Percentiles rank a stretch among this genome's conserved stretches.
phyloP scores from a whole-genome alignment of 2,329 filamentous ascomycete species.

The Fusarium graminum region DNA sequence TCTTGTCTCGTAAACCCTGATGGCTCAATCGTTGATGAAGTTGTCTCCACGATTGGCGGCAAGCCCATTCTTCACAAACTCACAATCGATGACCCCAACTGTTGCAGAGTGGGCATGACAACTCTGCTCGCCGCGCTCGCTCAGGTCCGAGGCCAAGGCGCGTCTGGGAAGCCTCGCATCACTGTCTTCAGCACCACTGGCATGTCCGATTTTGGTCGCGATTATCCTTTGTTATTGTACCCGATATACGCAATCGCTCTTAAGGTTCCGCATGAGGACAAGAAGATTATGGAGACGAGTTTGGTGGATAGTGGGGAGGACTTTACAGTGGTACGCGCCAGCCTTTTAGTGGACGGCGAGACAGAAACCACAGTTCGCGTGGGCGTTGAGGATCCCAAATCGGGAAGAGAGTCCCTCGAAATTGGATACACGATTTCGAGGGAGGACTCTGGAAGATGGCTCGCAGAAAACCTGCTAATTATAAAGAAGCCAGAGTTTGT shows the following conservation, averaged over 20 bases:
- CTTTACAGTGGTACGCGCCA: slow-evolving; percentile 57
- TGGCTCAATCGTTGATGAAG: slow-evolving; percentile 57
- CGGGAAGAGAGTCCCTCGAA: slow-evolving; percentile 51
- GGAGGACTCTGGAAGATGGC: slow-evolving; percentile 63
- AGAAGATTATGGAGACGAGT: slow-evolving; percentile 60
- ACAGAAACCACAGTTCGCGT: slow-evolving; percentile 51
- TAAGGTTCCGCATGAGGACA: slow-evolving; percentile 61
- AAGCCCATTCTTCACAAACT: slow-evolving; percentile 51
- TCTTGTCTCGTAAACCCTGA: slow-evolving; percentile 52
- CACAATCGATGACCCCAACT: slow-evolving; percentile 59
- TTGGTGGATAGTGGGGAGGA: slow-evolving; percentile 50
- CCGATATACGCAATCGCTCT: slow-evolving; percentile 61
- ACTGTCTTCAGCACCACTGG: slow-evolving; percentile 58
- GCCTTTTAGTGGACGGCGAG: slow-evolving; percentile 53
- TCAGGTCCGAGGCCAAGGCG: slow-evolving; percentile 48
- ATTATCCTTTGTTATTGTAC: slow-evolving; percentile 58
- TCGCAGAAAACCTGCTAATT: slow-evolving; percentile 57
- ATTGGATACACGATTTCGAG: slow-evolving; percentile 63
- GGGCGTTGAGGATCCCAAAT: slow-evolving; percentile 56
- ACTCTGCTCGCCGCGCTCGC: slow-evolving; percentile 58
- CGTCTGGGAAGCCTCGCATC: slow-evolving; percentile 52
- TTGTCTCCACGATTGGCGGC: slow-evolving; percentile 64
- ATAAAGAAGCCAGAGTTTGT: slow-evolving; percentile 46
- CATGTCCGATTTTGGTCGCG: slow-evolving; percentile 53
- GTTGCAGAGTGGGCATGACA: slow-evolving; percentile 62